Conservation (phyloP, 768 basidiomycete genomes). For the Neoboletus subvelutipes region DNA sequence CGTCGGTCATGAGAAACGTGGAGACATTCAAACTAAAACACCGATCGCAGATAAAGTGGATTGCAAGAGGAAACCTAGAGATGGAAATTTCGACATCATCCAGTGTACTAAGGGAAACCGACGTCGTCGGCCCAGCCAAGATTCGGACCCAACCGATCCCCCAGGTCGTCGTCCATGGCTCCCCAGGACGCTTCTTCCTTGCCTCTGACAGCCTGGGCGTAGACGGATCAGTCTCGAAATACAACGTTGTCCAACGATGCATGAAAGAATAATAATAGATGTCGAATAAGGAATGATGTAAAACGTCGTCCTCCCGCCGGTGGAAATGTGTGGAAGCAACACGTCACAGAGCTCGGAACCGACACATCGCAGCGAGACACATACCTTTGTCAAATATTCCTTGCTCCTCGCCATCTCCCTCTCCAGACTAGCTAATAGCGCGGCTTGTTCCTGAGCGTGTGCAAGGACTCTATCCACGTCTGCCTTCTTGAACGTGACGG, state of each 20-base stretch:
- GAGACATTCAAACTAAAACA: neutral
- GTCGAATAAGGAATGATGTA: neutral
- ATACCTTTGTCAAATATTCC: constrained; percentile 73
- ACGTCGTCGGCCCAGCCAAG: constrained; percentile 30
- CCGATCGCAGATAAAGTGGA: neutral
- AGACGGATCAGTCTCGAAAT: neutral
- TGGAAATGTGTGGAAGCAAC: neutral
- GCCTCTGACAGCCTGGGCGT: constrained; percentile 28
- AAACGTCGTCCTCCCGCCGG: neutral
- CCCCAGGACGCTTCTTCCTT: constrained; percentile 30
- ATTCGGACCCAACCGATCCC: constrained; percentile 22
- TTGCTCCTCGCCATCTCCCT: constrained; percentile 53
- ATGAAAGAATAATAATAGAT: neutral
- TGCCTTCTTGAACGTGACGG: constrained; percentile 53
- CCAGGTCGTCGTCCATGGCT: constrained; percentile 28
- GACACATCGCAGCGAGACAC: constrained; percentile 1
- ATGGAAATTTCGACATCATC: neutral
- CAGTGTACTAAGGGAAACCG: constrained; percentile 16
- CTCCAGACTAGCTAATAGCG: constrained; percentile 24
- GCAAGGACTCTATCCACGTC: constrained; percentile 61
- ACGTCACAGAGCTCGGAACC: neutral
- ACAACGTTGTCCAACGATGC: neutral
- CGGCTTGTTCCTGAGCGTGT: constrained; percentile 49
- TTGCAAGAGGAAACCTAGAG: neutral
- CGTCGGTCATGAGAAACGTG: neutral